These are phyloP conservation scores for Phytophthora sojae DNA, from an alignment of 352 stramenopile genomes.

Conservation along the genomic window DNA sequence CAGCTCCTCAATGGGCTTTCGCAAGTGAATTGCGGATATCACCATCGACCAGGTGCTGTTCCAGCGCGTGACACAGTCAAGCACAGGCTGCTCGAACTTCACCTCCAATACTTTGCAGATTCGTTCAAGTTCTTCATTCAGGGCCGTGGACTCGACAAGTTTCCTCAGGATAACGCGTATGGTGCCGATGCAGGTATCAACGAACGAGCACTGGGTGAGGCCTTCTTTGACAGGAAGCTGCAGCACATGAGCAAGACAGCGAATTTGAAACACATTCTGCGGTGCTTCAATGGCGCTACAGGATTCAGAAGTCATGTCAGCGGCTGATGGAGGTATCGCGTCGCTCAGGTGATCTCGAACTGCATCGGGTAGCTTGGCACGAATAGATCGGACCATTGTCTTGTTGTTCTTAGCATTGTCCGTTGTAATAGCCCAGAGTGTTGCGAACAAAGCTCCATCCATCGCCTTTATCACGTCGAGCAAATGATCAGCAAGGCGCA, in stretches of 20 bases:
- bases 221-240: conserved; percentile 23
- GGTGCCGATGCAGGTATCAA: conserved; percentile 9
- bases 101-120: conserved; percentile 6
- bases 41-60: conserved; percentile 21
- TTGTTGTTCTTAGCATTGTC: neutral
- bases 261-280: conserved; percentile 7
- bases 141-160: neutral
- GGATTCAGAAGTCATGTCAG: neutral
- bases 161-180: conserved; percentile 20
- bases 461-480: too few relatives aligned
- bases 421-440: too few relatives aligned
- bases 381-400: neutral
- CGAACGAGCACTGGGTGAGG: conserved; percentile 6
- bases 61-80: conserved; percentile 18
- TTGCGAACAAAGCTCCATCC: too few relatives aligned
- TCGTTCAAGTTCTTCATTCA: conserved; percentile 5
- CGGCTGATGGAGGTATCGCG: neutral
- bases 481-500: too few relatives aligned
- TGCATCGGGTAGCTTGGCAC: too few relatives aligned
- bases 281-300: neutral
- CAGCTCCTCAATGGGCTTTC: conserved; percentile 11
- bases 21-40: conserved; percentile 2
- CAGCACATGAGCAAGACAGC: conserved; percentile 19
- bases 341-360: too few relatives aligned
- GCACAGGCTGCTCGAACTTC: conserved; percentile 1